Conservation (phyloP, 257 asterid genomes). For the Prunella vulgaris region DNA sequence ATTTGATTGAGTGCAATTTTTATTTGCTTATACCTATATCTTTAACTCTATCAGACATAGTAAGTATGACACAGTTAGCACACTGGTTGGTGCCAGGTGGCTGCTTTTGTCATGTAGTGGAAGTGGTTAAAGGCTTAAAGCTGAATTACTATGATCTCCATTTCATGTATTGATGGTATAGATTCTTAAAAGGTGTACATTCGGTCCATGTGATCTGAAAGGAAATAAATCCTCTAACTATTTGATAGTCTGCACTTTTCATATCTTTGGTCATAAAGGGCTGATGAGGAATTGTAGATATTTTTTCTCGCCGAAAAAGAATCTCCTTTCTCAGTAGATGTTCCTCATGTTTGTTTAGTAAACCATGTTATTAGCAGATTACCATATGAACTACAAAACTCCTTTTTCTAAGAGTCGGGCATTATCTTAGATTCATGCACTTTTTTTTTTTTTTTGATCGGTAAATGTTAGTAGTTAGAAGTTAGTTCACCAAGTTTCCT, state of each 20-base stretch:
- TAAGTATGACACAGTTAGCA: slow-evolving; percentile 2
- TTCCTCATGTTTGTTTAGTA: background rate
- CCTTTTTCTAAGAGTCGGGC: background rate
- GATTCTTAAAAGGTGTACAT: background rate
- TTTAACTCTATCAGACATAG: too few relatives aligned
- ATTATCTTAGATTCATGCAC: slow-evolving; percentile 1
- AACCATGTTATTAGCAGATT: background rate
- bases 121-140: background rate
- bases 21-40: too few relatives aligned
- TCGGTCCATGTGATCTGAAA: background rate
- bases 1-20: too few relatives aligned
- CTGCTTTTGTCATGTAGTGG: background rate
- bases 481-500: too few relatives aligned
- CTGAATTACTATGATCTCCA: background rate
- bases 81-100: background rate
- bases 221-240: background rate
- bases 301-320: background rate
- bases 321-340: background rate
- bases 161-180: background rate
- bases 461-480: too few relatives aligned
- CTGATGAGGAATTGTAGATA: background rate
- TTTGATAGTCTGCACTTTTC: background rate
- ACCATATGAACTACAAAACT: background rate
- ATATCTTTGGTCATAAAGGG: background rate
- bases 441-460: too few relatives aligned